These are phyloP conservation scores for Quillaja saponaria DNA, from an alignment of 306 rosid genomes.

Conservation along the genomic window DNA sequence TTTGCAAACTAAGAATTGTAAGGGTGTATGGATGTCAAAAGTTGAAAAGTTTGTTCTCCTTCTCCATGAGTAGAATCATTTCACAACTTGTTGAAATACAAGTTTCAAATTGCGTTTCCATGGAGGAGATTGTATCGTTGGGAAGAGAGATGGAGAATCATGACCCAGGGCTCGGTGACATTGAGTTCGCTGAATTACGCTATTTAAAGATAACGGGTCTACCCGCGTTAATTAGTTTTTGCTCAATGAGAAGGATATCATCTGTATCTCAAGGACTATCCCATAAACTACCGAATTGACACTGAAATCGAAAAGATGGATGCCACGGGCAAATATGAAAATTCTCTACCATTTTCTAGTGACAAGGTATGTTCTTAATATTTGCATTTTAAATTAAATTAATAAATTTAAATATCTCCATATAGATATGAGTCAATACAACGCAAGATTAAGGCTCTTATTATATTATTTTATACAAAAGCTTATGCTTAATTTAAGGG, in stretches of 20 bases:
- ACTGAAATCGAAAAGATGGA: too few species aligned
- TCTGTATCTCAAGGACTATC: too few species aligned
- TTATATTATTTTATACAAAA: too few species aligned
- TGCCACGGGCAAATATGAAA: too few species aligned
- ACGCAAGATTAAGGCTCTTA: too few species aligned
- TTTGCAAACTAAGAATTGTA: slow-evolving; percentile 33
- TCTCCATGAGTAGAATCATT: slow-evolving; percentile 32
- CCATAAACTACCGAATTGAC: too few species aligned
- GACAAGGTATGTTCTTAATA: too few species aligned
- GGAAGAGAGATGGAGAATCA: slow-evolving; percentile 11
- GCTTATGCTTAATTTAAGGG: too few species aligned
- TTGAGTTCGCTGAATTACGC: slow-evolving; percentile 28
- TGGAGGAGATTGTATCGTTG: slow-evolving; percentile 26
- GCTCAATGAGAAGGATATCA: background rate
- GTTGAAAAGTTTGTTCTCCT: slow-evolving; percentile 38
- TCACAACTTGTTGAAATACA: slow-evolving; percentile 36
- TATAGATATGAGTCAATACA: too few species aligned
- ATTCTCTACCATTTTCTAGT: too few species aligned
- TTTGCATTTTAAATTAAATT: too few species aligned
- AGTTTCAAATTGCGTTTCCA: slow-evolving; percentile 33
- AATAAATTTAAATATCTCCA: too few species aligned
- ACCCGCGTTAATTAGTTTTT: slow-evolving; percentile 35
- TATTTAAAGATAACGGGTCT: slow-evolving; percentile 31
- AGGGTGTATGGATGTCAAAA: slow-evolving; percentile 32
- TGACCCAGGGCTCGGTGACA: slow-evolving; percentile 14